These are phyloP conservation scores for Rubus parviflorus DNA, from an alignment of 306 rosid genomes.

Conservation along the genomic window DNA sequence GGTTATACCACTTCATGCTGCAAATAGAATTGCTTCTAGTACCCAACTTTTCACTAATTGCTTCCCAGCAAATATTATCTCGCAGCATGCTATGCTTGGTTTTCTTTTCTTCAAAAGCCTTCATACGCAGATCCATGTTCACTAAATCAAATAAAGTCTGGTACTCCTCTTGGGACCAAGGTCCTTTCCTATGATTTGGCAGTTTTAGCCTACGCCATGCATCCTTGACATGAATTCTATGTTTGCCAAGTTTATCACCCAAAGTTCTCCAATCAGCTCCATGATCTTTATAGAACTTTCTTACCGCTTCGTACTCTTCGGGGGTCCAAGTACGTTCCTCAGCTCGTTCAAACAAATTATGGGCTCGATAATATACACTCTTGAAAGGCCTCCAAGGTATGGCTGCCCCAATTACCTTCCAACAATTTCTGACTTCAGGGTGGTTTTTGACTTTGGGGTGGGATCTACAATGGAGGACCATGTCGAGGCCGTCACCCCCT, in stretches of 20 bases:
- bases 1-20: constrained; percentile 64
- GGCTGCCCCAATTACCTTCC: constrained; percentile 55
- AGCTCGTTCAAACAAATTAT: constrained; percentile 53
- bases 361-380: constrained; percentile 58
- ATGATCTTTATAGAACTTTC: constrained; percentile 34
- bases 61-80: constrained; percentile 78
- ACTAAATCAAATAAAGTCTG: constrained; percentile 70
- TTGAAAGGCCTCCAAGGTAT: constrained; percentile 43
- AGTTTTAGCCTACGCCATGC: constrained; percentile 58
- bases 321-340: constrained; percentile 49
- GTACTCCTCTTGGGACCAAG: constrained; percentile 68
- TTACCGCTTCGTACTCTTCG: constrained; percentile 50
- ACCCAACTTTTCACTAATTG: constrained; percentile 44
- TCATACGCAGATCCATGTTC: constrained; percentile 56
- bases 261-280: constrained; percentile 60
- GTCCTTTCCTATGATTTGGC: constrained; percentile 33
- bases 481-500: constrained; percentile 61
- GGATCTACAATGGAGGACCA: constrained; percentile 39
- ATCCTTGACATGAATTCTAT: constrained; percentile 66
- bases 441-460: constrained; percentile 7
- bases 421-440: constrained; percentile 42
- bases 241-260: constrained; percentile 57
- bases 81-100: constrained; percentile 64
- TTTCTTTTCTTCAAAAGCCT: constrained; percentile 50
- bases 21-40: constrained; percentile 43